Conservation (phyloP, 805 yeast species). For the Maudiozyma serrabonitensis region DNA sequence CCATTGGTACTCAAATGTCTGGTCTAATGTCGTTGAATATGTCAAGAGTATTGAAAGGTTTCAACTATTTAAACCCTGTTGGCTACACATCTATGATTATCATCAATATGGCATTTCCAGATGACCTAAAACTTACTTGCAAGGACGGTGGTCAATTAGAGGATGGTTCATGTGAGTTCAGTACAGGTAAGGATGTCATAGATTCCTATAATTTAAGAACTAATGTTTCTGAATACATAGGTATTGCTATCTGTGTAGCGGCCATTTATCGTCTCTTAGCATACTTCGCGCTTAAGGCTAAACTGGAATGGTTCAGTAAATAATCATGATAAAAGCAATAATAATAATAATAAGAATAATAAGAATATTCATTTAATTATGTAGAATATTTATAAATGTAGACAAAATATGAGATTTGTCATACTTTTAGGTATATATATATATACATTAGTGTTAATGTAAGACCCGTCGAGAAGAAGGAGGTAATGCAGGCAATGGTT, state of each 20-base stretch:
- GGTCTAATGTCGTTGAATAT: slow-evolving; percentile 75
- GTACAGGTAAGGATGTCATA: slow-evolving; percentile 47
- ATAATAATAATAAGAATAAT: not conserved
- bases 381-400: not conserved
- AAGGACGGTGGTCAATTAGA: slow-evolving; percentile 29
- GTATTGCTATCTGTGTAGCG: slow-evolving; percentile 24
- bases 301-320: slow-evolving; percentile 20
- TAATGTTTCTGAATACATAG: slow-evolving; percentile 31
- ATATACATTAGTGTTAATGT: not conserved
- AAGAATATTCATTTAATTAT: not conserved
- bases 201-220: slow-evolving; percentile 39
- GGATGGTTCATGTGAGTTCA: slow-evolving; percentile 37
- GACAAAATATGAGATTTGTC: not conserved
- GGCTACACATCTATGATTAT: slow-evolving; percentile 58
- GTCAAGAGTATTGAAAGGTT: slow-evolving; percentile 56
- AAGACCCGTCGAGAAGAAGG: not conserved
- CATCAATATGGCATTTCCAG: slow-evolving; percentile 49
- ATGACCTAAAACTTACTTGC: slow-evolving; percentile 44
- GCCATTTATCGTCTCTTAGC: slow-evolving; percentile 21
- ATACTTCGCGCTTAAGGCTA: slow-evolving; percentile 17
- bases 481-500: no score
- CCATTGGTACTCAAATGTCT: slow-evolving; percentile 73
- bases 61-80: slow-evolving; percentile 71
- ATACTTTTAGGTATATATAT: not conserved
- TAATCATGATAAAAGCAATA: not conserved